Percentiles rank a stretch among this genome's conserved stretches.
Evolutionary conservation across 345 rosid genomes (phyloP).

Genomic region (Eucalyptus pauciflora): DNA sequence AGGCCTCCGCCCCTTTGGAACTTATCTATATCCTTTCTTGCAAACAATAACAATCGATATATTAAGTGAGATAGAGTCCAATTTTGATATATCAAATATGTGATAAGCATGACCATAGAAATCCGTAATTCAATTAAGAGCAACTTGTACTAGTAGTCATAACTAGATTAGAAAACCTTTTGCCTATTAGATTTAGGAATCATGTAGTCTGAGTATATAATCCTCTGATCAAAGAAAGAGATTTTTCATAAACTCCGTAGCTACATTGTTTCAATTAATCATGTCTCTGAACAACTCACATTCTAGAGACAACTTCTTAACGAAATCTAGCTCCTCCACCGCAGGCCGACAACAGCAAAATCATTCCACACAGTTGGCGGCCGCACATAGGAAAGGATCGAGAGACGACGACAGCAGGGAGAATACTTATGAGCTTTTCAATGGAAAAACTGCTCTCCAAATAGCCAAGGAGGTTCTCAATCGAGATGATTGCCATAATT

Average conservation of each 20-base stretch:
- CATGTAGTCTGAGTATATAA: no score
- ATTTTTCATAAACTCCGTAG: no score
- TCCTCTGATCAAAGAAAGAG: no score
- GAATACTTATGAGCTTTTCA: not conserved
- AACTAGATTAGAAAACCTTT: no score
- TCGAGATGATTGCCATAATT: not conserved
- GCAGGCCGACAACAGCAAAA: not conserved
- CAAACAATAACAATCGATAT: not conserved
- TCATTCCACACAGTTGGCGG: not conserved
- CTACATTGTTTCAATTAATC: no score
- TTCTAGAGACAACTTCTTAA: no score
- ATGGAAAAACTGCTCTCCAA: not conserved
- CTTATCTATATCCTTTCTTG: not conserved
- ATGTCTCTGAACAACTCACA: no score
- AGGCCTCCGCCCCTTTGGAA: fast-evolving
- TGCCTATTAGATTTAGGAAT: no score
- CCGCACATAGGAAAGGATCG: fast-evolving
- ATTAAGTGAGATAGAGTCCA: not conserved
- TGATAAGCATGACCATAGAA: not conserved
- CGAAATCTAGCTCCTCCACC: not conserved
- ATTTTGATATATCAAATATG: not conserved
- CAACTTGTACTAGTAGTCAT: no score
- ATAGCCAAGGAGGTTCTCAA: not conserved
- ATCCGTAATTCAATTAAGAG: not conserved
- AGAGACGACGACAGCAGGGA: fast-evolving